phyloP scores from a whole-genome alignment of 164 flowering plant species.

The Taxillus chinensis region DNA sequence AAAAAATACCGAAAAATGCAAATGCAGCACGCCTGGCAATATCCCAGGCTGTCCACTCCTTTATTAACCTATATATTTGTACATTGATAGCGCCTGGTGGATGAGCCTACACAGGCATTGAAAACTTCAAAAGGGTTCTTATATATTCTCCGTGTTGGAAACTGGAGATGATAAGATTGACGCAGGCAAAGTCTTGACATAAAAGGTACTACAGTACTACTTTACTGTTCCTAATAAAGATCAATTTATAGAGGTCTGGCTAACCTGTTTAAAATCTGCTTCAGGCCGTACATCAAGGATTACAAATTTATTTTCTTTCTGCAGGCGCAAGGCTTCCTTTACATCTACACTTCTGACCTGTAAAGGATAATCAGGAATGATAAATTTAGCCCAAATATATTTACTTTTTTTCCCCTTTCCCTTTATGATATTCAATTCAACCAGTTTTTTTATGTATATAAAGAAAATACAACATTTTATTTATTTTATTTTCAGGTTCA shows the following conservation, averaged over 20 bases:
- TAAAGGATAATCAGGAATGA: slow-evolving; percentile 7
- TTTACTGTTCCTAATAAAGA: not conserved
- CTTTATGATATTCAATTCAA: too few species aligned
- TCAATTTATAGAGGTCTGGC: not conserved
- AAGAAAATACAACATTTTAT: too few species aligned
- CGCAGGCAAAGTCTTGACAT: not conserved
- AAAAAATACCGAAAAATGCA: slow-evolving; percentile 93
- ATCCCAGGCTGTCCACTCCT: slow-evolving; percentile 99
- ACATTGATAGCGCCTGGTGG: slow-evolving; percentile 85
- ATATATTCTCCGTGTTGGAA: too few species aligned
- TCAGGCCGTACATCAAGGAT: slow-evolving; percentile 94
- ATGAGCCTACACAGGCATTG: slow-evolving; percentile 44
- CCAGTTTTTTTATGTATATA: too few species aligned
- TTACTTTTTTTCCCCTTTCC: too few species aligned
- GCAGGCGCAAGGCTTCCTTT: slow-evolving; percentile 91
- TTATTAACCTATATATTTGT: slow-evolving; percentile 89
- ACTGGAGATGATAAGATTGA: too few species aligned
- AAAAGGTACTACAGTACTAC: not conserved
- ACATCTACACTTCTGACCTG: slow-evolving; percentile 90
- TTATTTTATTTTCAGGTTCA: too few species aligned
- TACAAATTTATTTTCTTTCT: slow-evolving; percentile 82
- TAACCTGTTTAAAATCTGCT: slow-evolving; percentile 90
- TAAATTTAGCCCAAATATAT: too few species aligned
- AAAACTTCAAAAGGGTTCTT: not conserved
- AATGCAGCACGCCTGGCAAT: slow-evolving; percentile 95